phyloP scores from a whole-genome alignment of 169 alveolate species.

The Plasmodium gonderi region DNA sequence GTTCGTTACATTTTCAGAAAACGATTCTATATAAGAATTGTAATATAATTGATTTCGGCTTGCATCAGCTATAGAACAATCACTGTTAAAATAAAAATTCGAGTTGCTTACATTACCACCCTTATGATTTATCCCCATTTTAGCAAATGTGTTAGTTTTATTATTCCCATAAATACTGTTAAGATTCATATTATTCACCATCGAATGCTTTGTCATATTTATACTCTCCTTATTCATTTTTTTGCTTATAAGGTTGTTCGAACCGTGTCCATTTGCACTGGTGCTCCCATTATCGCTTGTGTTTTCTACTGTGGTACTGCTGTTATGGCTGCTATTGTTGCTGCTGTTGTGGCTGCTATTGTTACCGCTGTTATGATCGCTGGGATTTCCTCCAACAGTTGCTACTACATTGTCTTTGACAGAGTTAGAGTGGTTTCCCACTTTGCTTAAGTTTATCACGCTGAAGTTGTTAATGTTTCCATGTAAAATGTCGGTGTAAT shows the following conservation, averaged over 20 bases:
- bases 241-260: conserved; percentile 11
- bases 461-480: neutral
- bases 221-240: conserved; percentile 17
- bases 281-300: neutral
- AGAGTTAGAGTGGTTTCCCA: neutral
- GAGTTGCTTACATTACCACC: conserved; percentile 14
- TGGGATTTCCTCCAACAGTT: neutral
- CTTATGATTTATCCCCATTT: conserved; percentile 29
- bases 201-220: conserved; percentile 17
- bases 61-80: neutral
- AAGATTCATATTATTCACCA: conserved; percentile 13
- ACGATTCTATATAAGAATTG: conserved; percentile 10
- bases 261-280: neutral
- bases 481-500: conserved; percentile 5
- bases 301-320: neutral
- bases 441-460: neutral
- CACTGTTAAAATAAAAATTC: conserved; percentile 8
- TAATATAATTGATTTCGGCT: conserved; percentile 21
- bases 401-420: neutral
- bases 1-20: conserved; percentile 9
- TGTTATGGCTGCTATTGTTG: neutral
- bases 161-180: conserved; percentile 24
- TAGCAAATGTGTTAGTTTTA: conserved; percentile 15
- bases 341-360: neutral
- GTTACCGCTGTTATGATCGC: neutral